A percentile compares a stretch with the other conserved stretches of the same genome.
Conservation (phyloP, 2,329 filamentous ascomycete genomes). For the Exophiala xenobiotica region DNA sequence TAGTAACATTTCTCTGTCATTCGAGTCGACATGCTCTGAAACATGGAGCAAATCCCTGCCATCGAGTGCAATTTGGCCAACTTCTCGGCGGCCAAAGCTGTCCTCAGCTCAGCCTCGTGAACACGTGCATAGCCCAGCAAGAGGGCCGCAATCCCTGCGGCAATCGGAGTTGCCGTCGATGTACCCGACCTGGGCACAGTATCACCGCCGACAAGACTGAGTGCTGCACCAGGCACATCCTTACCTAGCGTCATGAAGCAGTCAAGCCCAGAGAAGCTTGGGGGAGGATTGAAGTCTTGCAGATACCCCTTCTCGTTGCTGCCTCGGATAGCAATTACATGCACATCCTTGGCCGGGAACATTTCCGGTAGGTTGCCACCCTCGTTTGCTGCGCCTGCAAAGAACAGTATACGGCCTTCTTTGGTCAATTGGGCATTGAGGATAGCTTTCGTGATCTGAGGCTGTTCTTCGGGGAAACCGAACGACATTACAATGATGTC, state of each 20-base stretch:
- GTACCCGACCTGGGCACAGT: neutral
- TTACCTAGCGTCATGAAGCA: neutral
- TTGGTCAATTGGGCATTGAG: neutral
- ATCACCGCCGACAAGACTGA: neutral
- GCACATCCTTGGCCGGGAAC: neutral
- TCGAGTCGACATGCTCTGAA: neutral
- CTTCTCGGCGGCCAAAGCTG: neutral
- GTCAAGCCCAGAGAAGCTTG: neutral
- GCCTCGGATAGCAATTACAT: neutral
- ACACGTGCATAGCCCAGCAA: neutral
- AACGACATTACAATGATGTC: slow-evolving; percentile 34
- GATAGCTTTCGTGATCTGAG: neutral
- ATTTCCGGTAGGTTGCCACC: neutral
- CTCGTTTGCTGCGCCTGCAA: neutral
- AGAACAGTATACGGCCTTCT: neutral
- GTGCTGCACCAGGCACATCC: neutral
- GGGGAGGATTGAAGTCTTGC: neutral
- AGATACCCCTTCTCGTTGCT: neutral
- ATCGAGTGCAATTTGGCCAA: neutral
- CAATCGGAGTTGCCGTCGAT: neutral
- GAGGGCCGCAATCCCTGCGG: slow-evolving; percentile 3
- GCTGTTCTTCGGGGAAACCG: slow-evolving; percentile 15
- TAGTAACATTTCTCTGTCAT: neutral
- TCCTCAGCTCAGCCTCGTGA: neutral
- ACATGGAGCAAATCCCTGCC: neutral